A percentile compares a stretch with the other conserved stretches of the same genome.
Conservation (phyloP, 768 basidiomycete species). For the Pleurotus citrinopileatus region DNA sequence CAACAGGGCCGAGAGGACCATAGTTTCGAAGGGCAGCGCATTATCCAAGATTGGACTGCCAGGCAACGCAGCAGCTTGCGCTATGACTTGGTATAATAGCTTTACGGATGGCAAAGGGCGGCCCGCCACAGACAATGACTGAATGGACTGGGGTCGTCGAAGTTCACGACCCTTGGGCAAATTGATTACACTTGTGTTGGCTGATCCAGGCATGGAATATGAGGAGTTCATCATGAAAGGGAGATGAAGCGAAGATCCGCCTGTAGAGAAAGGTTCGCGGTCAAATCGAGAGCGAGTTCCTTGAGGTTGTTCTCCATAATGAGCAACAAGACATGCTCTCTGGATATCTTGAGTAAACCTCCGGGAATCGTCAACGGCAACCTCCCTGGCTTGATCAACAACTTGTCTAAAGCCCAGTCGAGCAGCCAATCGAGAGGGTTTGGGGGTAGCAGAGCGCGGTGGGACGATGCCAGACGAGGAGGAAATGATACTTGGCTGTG, state of each 20-base stretch:
- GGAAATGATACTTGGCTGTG: constrained; percentile 26
- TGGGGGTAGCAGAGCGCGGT: constrained; percentile 37
- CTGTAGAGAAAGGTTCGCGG: constrained; percentile 17
- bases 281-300: constrained; percentile 19
- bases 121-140: constrained; percentile 25
- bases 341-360: constrained; percentile 56
- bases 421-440: constrained; percentile 47
- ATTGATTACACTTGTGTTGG: constrained; percentile 16
- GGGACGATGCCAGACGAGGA: constrained; percentile 18
- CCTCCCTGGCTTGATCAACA: constrained; percentile 60
- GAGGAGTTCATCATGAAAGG: constrained; percentile 41
- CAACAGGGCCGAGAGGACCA: constrained; percentile 58
- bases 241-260: constrained; percentile 35
- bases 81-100: constrained; percentile 41
- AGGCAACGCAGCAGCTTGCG: constrained; percentile 35
- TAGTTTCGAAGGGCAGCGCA: constrained; percentile 52
- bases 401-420: constrained; percentile 59
- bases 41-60: constrained; percentile 23
- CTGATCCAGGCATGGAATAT: constrained; percentile 21
- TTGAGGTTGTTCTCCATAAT: constrained; percentile 38
- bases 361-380: constrained; percentile 42
- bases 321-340: constrained; percentile 50
- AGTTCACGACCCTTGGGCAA: constrained; percentile 30
- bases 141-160: constrained; percentile 43
- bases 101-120: constrained; percentile 36